phyloP scores from a whole-genome alignment of 2,329 filamentous ascomycete genomes.

The Apiospora arundinis region DNA sequence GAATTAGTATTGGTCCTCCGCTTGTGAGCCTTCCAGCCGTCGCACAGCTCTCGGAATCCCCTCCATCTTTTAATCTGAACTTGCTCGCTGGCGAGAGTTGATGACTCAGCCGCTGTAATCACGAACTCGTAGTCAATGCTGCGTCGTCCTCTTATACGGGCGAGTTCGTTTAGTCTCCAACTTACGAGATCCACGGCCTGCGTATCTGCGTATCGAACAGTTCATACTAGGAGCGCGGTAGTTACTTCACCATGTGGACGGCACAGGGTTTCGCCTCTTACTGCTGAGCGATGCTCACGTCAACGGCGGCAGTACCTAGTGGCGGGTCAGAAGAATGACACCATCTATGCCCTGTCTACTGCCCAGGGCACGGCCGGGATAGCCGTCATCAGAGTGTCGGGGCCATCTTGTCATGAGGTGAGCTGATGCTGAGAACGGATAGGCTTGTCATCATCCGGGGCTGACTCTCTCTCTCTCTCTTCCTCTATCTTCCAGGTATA shows the following conservation, averaged over 20 bases:
- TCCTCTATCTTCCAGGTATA: constrained; percentile 51
- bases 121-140: constrained; percentile 24
- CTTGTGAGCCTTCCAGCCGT: not conserved
- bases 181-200: not conserved
- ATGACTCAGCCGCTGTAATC: not conserved
- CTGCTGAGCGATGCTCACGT: not conserved
- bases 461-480: constrained; percentile 12
- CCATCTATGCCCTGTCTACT: constrained; percentile 92
- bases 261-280: not conserved
- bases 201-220: not conserved
- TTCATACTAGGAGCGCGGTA: not conserved
- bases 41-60: not conserved
- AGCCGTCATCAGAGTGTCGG: constrained; percentile 87
- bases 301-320: not conserved
- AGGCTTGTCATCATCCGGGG: constrained; percentile 25
- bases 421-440: constrained; percentile 20
- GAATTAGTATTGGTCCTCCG: not conserved
- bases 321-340: constrained; percentile 51
- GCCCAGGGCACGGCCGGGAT: constrained; percentile 87
- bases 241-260: not conserved
- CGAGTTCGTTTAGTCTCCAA: constrained; percentile 7
- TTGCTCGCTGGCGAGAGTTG: not conserved
- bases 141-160: constrained; percentile 18
- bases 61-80: not conserved
- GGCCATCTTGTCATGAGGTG: constrained; percentile 67